Conservation (phyloP, 225 moss, liverwort and hornwort genomes). For the Bryoerythrophyllum caledonicum region DNA sequence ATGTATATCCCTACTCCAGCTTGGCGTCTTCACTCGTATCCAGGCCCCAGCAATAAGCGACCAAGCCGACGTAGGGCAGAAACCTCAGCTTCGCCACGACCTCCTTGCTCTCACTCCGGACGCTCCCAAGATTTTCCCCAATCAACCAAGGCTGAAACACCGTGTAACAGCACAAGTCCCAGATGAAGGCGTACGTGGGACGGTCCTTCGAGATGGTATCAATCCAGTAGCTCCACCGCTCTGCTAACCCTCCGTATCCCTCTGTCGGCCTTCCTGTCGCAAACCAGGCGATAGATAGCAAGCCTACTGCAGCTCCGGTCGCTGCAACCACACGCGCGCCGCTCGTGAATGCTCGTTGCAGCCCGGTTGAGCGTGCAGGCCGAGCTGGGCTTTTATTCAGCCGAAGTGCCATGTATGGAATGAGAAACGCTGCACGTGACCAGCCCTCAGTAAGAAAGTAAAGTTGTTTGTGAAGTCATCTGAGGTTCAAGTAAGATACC, state of each 20-base stretch:
- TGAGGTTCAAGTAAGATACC: no score
- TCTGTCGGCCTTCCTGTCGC: slow-evolving; percentile 57
- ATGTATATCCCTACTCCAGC: slow-evolving; percentile 17
- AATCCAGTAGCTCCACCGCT: slow-evolving; percentile 72
- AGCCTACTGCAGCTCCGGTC: slow-evolving; percentile 60
- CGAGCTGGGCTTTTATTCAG: slow-evolving; percentile 28
- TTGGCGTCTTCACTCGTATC: slow-evolving; percentile 15
- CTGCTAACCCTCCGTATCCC: slow-evolving; percentile 60
- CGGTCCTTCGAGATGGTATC: slow-evolving; percentile 59
- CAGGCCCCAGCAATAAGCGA: slow-evolving; percentile 68
- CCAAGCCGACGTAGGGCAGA: slow-evolving; percentile 71
- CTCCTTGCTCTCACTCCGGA: slow-evolving; percentile 47
- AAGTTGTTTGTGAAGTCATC: no score
- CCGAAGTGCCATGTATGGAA: slow-evolving; percentile 93
- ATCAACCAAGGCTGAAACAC: slow-evolving; percentile 91
- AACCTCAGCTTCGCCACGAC: slow-evolving; percentile 49
- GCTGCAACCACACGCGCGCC: slow-evolving; percentile 56
- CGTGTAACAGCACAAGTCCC: slow-evolving; percentile 76
- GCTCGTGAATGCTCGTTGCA: slow-evolving; percentile 55
- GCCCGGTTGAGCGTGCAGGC: slow-evolving; percentile 5
- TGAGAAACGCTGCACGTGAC: slow-evolving; percentile 84
- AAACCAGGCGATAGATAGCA: slow-evolving; percentile 73
- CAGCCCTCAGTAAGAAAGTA: not conserved
- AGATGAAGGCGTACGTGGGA: slow-evolving; percentile 80
- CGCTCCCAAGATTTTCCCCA: slow-evolving; percentile 70